phyloP scores from a whole-genome alignment of 169 alveolate genomes.

The Babesia sp. region DNA sequence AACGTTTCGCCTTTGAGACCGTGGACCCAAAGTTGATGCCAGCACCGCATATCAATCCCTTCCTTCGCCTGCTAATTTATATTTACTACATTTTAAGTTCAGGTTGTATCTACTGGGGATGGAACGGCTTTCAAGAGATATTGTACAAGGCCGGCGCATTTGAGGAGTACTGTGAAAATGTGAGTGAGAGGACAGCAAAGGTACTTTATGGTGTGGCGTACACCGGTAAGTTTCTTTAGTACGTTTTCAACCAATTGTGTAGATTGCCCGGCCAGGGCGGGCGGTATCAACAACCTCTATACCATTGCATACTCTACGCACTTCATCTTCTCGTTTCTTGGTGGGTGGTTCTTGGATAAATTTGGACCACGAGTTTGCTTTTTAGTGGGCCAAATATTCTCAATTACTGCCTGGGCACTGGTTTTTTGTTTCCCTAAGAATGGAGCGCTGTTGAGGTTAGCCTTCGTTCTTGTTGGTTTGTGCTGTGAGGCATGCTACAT shows the following conservation, averaged over 20 bases:
- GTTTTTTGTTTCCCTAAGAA: conserved; percentile 22
- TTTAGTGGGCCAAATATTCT: conserved; percentile 36
- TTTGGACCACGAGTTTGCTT: conserved; percentile 37
- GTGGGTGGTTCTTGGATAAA: conserved; percentile 43
- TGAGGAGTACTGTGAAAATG: conserved; percentile 31
- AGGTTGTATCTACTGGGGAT: conserved; percentile 65
- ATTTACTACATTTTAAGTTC: background rate
- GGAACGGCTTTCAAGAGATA: conserved; percentile 57
- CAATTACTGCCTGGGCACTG: conserved; percentile 17
- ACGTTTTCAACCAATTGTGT: background rate
- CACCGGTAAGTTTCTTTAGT: background rate
- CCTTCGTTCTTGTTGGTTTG: conserved; percentile 48
- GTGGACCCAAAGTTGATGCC: conserved; percentile 13
- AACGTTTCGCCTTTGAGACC: background rate
- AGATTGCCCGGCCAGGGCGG: conserved; percentile 45
- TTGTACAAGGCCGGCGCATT: conserved; percentile 62
- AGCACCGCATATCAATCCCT: conserved; percentile 9
- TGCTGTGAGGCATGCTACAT: conserved; percentile 45
- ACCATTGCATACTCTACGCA: conserved; percentile 51
- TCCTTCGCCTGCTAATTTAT: conserved; percentile 1
- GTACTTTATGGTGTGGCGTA: background rate
- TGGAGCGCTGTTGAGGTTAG: background rate
- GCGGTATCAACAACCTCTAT: conserved; percentile 49
- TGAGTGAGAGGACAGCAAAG: background rate
- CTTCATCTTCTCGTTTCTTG: conserved; percentile 28